These are phyloP conservation scores for Trichomonas gallinae DNA, from an alignment of 208 protist species.

Conservation along the genomic window DNA sequence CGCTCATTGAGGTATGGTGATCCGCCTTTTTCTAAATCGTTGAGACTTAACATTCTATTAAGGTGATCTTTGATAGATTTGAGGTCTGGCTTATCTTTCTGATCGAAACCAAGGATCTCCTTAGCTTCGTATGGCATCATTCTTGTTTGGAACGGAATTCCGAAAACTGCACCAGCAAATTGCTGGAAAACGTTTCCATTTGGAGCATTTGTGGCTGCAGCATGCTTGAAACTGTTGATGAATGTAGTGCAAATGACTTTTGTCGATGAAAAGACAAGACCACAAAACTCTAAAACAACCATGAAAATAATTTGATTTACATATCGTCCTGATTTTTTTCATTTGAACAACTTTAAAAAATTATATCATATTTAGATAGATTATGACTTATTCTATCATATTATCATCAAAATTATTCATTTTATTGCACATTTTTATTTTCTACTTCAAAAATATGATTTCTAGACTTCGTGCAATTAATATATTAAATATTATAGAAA, in stretches of 20 bases:
- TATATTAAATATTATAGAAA: too few species aligned
- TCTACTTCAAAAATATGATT: too few species aligned
- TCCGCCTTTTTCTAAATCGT: slow-evolving; percentile 14
- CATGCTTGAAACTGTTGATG: neutral
- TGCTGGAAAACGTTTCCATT: slow-evolving; percentile 16
- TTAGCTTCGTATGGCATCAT: neutral
- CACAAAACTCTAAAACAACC: neutral
- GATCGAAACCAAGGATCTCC: neutral
- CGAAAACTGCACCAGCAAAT: neutral
- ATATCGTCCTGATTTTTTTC: neutral
- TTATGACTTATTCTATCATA: neutral
- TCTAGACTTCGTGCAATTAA: too few species aligned
- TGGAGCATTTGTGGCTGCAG: neutral
- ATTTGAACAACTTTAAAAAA: neutral
- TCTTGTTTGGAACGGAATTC: neutral
- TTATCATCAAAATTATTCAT: neutral
- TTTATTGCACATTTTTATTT: neutral
- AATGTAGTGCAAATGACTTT: neutral
- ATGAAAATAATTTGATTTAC: neutral
- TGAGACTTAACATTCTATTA: neutral
- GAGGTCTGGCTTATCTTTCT: neutral
- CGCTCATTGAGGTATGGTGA: neutral
- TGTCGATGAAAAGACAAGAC: neutral
- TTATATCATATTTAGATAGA: neutral
- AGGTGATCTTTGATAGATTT: neutral